Evolutionary conservation across 176 grass and related monocot species (phyloP).

Genomic region (Musa schizocarpa): DNA sequence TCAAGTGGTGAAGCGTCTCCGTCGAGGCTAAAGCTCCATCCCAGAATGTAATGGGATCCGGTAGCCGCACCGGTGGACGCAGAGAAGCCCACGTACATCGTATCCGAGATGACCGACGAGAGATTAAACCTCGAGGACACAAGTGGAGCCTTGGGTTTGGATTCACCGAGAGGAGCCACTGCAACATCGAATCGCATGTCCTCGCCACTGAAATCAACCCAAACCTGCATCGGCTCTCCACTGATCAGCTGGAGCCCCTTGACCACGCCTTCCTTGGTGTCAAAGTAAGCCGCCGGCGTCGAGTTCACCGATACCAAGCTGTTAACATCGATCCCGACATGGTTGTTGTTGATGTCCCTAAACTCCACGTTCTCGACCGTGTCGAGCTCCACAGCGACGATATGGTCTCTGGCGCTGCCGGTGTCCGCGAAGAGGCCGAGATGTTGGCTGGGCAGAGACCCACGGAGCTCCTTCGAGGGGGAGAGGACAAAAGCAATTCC

Average conservation of each 20-base stretch:
- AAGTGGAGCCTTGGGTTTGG: conserved; percentile 32
- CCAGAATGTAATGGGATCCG: conserved; percentile 3
- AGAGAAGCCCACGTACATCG: conserved; percentile 44
- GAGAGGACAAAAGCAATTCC: conserved; percentile 37
- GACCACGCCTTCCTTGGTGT: conserved; percentile 24
- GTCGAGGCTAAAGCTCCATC: conserved; percentile 4
- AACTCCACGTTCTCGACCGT: conserved; percentile 38
- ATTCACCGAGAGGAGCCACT: conserved; percentile 20
- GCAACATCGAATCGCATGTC: conserved; percentile 23
- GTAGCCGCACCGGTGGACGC: conserved; percentile 39
- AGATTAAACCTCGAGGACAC: conserved; percentile 22
- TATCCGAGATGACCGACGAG: conserved; percentile 10
- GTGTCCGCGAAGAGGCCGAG: conserved; percentile 33
- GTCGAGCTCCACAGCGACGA: conserved; percentile 59
- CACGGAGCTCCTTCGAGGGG: conserved; percentile 2
- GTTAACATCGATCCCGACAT: conserved; percentile 47
- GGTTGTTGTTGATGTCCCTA: conserved; percentile 33
- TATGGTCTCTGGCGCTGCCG: conserved; percentile 9
- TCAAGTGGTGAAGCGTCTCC: conserved; percentile 29
- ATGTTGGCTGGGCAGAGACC: conserved; percentile 32
- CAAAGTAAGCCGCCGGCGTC: conserved; percentile 24
- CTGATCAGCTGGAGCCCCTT: conserved; percentile 28
- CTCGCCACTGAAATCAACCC: conserved; percentile 33
- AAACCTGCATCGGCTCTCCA: conserved; percentile 39
- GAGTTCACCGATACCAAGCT: conserved; percentile 4